Conservation (phyloP, 1,284 basidiomycete species). For the Cutaneotrichosporon arboriforme region DNA sequence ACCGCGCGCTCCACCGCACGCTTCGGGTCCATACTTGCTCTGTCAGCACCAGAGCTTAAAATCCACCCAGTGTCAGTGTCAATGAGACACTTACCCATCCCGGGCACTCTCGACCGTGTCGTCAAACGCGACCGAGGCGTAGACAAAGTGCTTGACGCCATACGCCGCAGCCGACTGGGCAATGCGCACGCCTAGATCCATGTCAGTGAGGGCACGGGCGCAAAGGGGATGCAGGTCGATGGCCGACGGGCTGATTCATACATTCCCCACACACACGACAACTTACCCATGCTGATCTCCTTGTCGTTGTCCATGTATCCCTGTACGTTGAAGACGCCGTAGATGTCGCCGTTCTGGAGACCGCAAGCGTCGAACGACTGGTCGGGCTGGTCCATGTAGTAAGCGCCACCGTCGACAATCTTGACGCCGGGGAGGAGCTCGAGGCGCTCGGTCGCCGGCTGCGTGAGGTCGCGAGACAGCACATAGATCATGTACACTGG, state of each 20-base stretch:
- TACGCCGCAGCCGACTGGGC: slow-evolving; percentile 46
- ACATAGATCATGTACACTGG: slow-evolving; percentile 23
- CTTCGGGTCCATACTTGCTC: slow-evolving; percentile 27
- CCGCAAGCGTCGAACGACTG: slow-evolving; percentile 18
- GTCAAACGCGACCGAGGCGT: slow-evolving; percentile 30
- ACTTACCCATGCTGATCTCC: slow-evolving; percentile 27
- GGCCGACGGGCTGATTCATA: neutral
- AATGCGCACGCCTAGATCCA: slow-evolving; percentile 39
- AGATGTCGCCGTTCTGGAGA: slow-evolving; percentile 18
- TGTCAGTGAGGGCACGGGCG: neutral
- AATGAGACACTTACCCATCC: slow-evolving; percentile 17
- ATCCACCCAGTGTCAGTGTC: no score
- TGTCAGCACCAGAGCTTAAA: neutral
- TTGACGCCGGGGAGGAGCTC: slow-evolving; percentile 26
- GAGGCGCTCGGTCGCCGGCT: slow-evolving; percentile 7
- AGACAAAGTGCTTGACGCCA: slow-evolving; percentile 49
- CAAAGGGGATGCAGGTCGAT: no score
- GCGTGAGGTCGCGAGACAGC: slow-evolving; percentile 16
- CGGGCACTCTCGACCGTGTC: slow-evolving; percentile 12
- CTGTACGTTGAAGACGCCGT: slow-evolving; percentile 28
- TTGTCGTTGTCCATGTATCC: slow-evolving; percentile 22
- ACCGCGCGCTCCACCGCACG: slow-evolving; percentile 26
- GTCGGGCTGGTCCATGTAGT: slow-evolving; percentile 26
- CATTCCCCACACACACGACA: neutral
- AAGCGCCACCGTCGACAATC: slow-evolving; percentile 15